Percentiles rank a stretch among this genome's conserved stretches.
Evolutionary conservation across 1,284 basidiomycete genomes (phyloP).

Genomic region (Amylostereum areolatum): DNA sequence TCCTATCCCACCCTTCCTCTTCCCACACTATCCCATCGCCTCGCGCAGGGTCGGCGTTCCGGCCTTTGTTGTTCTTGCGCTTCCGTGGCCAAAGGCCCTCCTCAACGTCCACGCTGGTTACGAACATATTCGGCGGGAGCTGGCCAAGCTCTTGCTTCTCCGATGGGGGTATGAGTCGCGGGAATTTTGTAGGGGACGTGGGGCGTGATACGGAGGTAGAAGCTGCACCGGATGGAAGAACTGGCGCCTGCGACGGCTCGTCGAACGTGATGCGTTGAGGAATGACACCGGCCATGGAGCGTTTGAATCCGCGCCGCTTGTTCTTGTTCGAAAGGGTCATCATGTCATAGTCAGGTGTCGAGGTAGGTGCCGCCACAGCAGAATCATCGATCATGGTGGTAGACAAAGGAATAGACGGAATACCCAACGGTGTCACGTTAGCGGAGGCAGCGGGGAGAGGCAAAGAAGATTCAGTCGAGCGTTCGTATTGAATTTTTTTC

Average conservation of each 20-base stretch:
- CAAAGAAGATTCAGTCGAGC: constrained; percentile 9
- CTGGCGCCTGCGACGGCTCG: constrained; percentile 13
- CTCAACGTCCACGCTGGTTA: constrained; percentile 65
- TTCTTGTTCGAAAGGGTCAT: constrained; percentile 66
- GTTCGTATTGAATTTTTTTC: constrained; percentile 35
- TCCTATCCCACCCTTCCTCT: constrained; percentile 8
- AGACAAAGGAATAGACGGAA: background rate
- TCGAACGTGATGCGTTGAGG: constrained; percentile 58
- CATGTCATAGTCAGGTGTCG: constrained; percentile 34
- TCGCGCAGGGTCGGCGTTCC: background rate
- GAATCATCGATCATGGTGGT: background rate
- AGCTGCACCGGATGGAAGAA: constrained; percentile 8
- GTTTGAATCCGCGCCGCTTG: constrained; percentile 63
- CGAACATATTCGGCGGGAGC: constrained; percentile 57
- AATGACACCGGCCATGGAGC: constrained; percentile 38
- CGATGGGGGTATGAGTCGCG: constrained; percentile 57
- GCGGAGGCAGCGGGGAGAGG: constrained; percentile 13
- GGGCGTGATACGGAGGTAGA: constrained; percentile 4
- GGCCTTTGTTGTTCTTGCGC: constrained; percentile 2
- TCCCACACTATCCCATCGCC: background rate
- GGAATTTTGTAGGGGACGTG: constrained; percentile 11
- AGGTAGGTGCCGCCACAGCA: background rate
- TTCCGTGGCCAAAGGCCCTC: constrained; percentile 26
- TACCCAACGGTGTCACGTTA: constrained; percentile 32
- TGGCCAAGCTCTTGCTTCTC: constrained; percentile 43